These are phyloP conservation scores for Spathaspora hagerdaliae DNA, from an alignment of 805 yeast species.

Conservation along the genomic window DNA sequence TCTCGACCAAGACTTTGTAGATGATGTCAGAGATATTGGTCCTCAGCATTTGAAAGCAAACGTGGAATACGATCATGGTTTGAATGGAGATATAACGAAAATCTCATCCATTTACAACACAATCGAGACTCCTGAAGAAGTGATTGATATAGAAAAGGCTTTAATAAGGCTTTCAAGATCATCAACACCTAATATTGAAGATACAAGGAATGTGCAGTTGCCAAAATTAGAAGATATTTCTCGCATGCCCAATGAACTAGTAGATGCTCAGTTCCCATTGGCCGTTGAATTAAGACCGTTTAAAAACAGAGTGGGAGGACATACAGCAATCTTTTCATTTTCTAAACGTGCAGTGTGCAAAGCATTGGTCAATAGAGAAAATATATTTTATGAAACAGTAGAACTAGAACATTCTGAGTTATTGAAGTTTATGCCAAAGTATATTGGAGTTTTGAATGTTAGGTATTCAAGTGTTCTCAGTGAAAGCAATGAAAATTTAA, in stretches of 20 bases:
- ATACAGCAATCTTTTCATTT: conserved; percentile 92
- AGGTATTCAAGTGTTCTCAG: conserved; percentile 58
- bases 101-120: conserved; percentile 8
- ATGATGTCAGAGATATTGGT: conserved; percentile 1
- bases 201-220: neutral
- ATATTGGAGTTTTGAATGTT: conserved; percentile 91
- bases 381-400: conserved; percentile 85
- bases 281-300: conserved; percentile 91
- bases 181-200: conserved; percentile 4
- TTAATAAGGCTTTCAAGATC: conserved; percentile 4
- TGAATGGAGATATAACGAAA: conserved; percentile 26
- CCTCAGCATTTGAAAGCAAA: conserved; percentile 49
- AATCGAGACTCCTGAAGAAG: conserved; percentile 1
- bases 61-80: conserved; percentile 41
- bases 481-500: conserved; percentile 15
- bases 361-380: conserved; percentile 85
- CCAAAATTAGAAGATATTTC: neutral
- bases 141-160: conserved; percentile 3
- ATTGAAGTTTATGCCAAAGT: conserved; percentile 83
- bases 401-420: conserved; percentile 75
- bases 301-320: conserved; percentile 95
- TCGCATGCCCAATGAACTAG: neutral
- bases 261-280: conserved; percentile 43
- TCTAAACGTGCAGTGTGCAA: conserved; percentile 92
- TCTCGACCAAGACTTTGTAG: neutral